Evolutionary conservation across 495 filamentous ascomycete genomes (phyloP).

Genomic region (Talaromyces stipitatus): DNA sequence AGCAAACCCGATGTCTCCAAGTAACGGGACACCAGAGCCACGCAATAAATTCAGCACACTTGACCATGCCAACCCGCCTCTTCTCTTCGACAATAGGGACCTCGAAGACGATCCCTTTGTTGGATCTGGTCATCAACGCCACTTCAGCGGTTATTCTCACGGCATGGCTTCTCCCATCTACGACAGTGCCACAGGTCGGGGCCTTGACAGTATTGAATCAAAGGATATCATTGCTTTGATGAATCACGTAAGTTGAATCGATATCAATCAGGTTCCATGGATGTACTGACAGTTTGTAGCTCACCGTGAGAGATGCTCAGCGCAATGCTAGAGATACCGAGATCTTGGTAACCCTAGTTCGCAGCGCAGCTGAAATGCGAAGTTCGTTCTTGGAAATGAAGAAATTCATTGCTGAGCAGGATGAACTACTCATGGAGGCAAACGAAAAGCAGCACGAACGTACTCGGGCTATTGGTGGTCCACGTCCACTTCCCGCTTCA

Average conservation of each 20-base stretch:
- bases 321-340: slow-evolving; percentile 95
- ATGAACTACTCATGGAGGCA: slow-evolving; percentile 72
- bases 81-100: slow-evolving; percentile 51
- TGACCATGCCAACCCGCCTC: slow-evolving; percentile 46
- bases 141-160: slow-evolving; percentile 85
- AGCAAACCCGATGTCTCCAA: slow-evolving; percentile 57
- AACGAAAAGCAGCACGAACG: slow-evolving; percentile 82
- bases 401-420: slow-evolving; percentile 78
- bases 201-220: slow-evolving; percentile 88
- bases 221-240: slow-evolving; percentile 97
- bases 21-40: slow-evolving; percentile 50
- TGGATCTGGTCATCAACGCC: slow-evolving; percentile 51
- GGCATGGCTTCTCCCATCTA: slow-evolving; percentile 72
- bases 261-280: neutral
- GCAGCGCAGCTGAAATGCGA: slow-evolving; percentile 93
- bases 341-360: slow-evolving; percentile 88
- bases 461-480: slow-evolving; percentile 74
- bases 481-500: slow-evolving; percentile 68
- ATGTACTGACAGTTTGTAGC: slow-evolving; percentile 44
- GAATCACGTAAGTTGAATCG: slow-evolving; percentile 67
- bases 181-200: slow-evolving; percentile 80
- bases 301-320: slow-evolving; percentile 95
- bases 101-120: slow-evolving; percentile 52
- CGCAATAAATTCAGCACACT: slow-evolving; percentile 53
- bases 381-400: slow-evolving; percentile 97